Percentiles rank a stretch among this genome's conserved stretches.
These are phyloP conservation scores for Teunomyces stri DNA, from an alignment of 805 yeast species.

Conservation along the genomic window DNA sequence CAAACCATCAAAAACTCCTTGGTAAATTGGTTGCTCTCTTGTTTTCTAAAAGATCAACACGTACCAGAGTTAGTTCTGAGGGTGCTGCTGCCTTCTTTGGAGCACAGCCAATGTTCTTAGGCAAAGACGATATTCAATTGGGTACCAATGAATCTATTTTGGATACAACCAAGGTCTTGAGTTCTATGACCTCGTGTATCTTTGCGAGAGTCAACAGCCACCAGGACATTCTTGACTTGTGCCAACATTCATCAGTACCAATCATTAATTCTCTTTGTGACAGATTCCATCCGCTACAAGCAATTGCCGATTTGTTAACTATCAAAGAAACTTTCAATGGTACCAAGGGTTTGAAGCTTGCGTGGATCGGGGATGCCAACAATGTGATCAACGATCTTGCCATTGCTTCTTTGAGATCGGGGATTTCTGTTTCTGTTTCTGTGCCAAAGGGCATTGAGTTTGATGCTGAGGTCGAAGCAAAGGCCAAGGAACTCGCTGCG, in stretches of 20 bases:
- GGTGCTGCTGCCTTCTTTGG: conserved; percentile 94
- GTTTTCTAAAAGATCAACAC: conserved; percentile 89
- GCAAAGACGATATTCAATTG: conserved; percentile 93
- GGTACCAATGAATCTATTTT: conserved; percentile 92
- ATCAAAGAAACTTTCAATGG: conserved; percentile 73
- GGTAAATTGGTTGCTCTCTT: conserved; percentile 84
- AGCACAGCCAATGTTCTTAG: conserved; percentile 94
- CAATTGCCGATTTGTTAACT: conserved; percentile 86
- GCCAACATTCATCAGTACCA: conserved; percentile 81
- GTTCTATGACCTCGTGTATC: conserved; percentile 95
- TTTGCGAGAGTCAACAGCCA: conserved; percentile 95
- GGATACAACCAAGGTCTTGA: conserved; percentile 84
- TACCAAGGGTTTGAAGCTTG: conserved; percentile 62
- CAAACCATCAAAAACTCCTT: conserved; percentile 52
- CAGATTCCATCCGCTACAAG: conserved; percentile 90
- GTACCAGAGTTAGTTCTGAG: conserved; percentile 92
- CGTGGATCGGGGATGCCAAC: conserved; percentile 98
- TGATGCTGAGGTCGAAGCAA: conserved; percentile 49
- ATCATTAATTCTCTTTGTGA: conserved; percentile 94
- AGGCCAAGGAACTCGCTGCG: conserved; percentile 53
- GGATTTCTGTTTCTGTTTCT: conserved; percentile 81
- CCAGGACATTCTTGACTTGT: conserved; percentile 73
- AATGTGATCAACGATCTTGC: conserved; percentile 93
- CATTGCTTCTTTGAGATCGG: conserved; percentile 79
- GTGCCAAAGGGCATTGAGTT: conserved; percentile 76